These are phyloP conservation scores for Aspergillus pseudotamarii DNA, from an alignment of 2,329 filamentous ascomycete species.

Conservation along the genomic window DNA sequence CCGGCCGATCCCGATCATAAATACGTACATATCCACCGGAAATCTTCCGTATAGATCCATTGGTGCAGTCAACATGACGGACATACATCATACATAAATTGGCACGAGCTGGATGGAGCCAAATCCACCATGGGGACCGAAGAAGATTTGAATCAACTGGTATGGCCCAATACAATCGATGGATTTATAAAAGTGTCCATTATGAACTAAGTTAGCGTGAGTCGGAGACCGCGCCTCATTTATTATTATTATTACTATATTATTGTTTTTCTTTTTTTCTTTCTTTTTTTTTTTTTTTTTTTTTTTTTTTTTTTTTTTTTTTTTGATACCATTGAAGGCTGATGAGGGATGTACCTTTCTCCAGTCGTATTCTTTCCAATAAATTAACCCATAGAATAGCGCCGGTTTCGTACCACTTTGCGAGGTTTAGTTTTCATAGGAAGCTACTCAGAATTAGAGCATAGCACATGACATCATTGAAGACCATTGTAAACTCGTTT, in stretches of 20 bases:
- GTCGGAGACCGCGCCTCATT: conserved; percentile 12
- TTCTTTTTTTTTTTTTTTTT: no score
- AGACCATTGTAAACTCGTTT: neutral
- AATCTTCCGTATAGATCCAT: neutral
- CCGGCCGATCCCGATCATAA: neutral
- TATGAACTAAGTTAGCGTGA: conserved; percentile 9
- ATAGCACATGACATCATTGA: neutral
- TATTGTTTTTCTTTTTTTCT: neutral
- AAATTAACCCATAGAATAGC: neutral
- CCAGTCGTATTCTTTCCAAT: neutral
- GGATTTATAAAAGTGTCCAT: neutral
- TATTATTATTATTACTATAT: no score
- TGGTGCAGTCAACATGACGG: neutral
- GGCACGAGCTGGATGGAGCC: conserved; percentile 2
- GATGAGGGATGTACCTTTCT: neutral
- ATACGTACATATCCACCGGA: neutral
- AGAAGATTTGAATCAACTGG: neutral
- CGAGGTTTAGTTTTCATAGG: neutral
- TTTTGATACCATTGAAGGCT: neutral
- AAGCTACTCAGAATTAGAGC: neutral
- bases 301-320: neutral
- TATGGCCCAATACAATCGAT: neutral
- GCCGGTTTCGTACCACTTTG: neutral
- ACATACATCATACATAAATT: neutral
- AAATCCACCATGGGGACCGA: neutral